Evolutionary conservation across 2,329 filamentous ascomycete species (phyloP).

Genomic region (Fusarium verrucosum): DNA sequence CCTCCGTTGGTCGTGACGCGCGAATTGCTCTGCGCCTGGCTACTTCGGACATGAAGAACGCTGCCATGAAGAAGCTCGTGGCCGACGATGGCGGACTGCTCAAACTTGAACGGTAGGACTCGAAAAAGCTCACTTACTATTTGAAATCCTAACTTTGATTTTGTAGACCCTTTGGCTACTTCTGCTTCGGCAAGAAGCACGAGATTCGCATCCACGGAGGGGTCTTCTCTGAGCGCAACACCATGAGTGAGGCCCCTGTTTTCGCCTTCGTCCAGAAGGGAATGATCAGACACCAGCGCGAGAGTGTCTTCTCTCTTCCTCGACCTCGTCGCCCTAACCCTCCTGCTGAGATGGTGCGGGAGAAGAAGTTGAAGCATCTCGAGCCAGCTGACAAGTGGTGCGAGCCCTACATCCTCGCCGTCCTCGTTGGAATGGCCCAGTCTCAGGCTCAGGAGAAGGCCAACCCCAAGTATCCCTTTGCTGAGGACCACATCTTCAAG

Average conservation of each 20-base stretch:
- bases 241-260: conserved; percentile 7
- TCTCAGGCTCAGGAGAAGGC: conserved; percentile 29
- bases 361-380: conserved; percentile 32
- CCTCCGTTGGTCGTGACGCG: conserved; percentile 13
- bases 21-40: conserved; percentile 34
- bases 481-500: conserved; percentile 20
- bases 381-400: conserved; percentile 32
- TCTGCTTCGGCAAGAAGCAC: conserved; percentile 34
- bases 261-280: conserved; percentile 40
- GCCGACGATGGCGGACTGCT: conserved; percentile 34
- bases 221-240: conserved; percentile 25
- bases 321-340: conserved; percentile 26
- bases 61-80: conserved; percentile 33
- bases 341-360: conserved; percentile 23
- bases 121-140: fast-evolving
- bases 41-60: conserved; percentile 35
- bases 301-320: conserved; percentile 27
- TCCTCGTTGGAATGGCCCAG: conserved; percentile 39
- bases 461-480: neutral
- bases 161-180: conserved; percentile 37
- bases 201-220: conserved; percentile 39
- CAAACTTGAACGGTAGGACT: conserved; percentile 29
- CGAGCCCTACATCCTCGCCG: conserved; percentile 41
- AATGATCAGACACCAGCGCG: conserved; percentile 36
- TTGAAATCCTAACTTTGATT: neutral